phyloP scores from a whole-genome alignment of 306 rosid species.

The Hylodesmum podocarpum region DNA sequence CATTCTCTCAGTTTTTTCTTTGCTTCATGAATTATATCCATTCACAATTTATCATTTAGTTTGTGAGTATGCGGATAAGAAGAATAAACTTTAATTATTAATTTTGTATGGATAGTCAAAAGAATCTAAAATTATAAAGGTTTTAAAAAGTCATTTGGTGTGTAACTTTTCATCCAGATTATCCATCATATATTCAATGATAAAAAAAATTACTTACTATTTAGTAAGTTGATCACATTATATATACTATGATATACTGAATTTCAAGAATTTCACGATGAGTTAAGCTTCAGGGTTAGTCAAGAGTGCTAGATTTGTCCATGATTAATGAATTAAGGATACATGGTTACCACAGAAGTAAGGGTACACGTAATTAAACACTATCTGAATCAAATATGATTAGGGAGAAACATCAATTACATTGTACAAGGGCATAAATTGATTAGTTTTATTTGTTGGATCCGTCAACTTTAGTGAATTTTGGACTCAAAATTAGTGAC shows the following conservation, averaged over 20 bases:
- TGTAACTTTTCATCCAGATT: neutral
- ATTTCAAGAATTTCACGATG: too few relatives aligned
- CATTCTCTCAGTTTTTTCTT: too few relatives aligned
- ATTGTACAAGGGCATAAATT: neutral
- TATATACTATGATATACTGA: too few relatives aligned
- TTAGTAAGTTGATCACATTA: too few relatives aligned
- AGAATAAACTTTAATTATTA: neutral
- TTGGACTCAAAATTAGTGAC: too few relatives aligned
- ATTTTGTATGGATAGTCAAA: neutral
- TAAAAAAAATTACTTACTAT: too few relatives aligned
- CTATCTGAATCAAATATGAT: neutral
- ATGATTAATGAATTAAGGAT: neutral
- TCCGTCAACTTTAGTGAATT: neutral
- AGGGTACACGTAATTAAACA: neutral
- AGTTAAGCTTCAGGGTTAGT: neutral
- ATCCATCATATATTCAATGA: neutral
- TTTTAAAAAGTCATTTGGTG: neutral
- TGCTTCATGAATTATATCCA: too few relatives aligned
- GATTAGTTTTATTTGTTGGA: neutral
- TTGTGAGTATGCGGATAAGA: neutral
- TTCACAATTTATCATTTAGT: neutral
- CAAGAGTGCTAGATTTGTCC: neutral
- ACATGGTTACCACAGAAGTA: neutral
- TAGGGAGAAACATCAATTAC: neutral
- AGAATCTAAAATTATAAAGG: neutral